Conservation (phyloP, 1,284 basidiomycete species). For the Leccinum pachyderme region DNA sequence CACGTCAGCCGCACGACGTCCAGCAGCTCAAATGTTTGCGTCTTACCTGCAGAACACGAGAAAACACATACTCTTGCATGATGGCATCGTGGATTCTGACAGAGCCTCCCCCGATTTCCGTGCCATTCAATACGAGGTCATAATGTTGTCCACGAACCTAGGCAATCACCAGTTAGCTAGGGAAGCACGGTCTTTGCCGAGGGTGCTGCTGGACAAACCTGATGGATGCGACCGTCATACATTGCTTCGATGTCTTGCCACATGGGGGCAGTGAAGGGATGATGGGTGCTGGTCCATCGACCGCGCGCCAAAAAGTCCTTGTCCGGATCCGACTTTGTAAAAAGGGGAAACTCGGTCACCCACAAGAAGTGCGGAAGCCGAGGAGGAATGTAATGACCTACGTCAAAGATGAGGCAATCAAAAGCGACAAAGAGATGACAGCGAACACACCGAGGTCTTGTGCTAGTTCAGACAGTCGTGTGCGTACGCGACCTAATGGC, state of each 20-base stretch:
- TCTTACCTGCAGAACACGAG: constrained; percentile 72
- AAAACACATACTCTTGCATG: constrained; percentile 85
- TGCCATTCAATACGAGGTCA: constrained; percentile 93
- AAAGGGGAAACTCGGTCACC: constrained; percentile 95
- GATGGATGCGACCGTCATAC: constrained; percentile 62
- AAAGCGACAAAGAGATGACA: constrained; percentile 3
- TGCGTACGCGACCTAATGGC: constrained; percentile 71
- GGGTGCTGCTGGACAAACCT: constrained; percentile 43
- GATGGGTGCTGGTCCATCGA: constrained; percentile 88
- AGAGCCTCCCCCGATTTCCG: constrained; percentile 91
- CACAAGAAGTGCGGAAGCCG: constrained; percentile 81
- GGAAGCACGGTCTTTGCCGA: constrained; percentile 6
- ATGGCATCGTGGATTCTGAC: constrained; percentile 87
- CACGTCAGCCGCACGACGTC: constrained; percentile 5
- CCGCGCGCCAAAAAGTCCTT: constrained; percentile 84
- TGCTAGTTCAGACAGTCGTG: constrained; percentile 64
- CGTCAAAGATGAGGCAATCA: constrained; percentile 11
- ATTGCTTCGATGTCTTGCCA: constrained; percentile 79
- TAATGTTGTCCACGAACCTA: constrained; percentile 95
- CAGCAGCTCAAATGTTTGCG: not conserved
- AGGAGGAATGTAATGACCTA: constrained; percentile 57
- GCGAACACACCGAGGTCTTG: constrained; percentile 54
- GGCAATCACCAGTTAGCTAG: constrained; percentile 6
- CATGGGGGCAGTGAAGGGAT: constrained; percentile 97
- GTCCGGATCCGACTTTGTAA: constrained; percentile 85